Conservation (phyloP, 495 filamentous ascomycete genomes). For the Symbiotaphrina buchneri region DNA sequence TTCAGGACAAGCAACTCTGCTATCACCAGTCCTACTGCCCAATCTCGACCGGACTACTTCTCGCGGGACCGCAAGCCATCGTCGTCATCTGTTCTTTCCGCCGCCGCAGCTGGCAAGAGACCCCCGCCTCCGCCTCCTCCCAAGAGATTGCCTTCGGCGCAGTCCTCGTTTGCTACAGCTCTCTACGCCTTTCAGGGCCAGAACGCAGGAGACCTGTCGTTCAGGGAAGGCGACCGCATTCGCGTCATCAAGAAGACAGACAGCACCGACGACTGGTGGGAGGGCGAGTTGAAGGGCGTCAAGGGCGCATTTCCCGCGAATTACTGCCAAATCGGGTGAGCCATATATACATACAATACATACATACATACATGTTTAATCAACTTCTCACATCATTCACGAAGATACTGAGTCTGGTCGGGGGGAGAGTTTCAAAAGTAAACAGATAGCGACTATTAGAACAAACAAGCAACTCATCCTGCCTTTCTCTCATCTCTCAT, state of each 20-base stretch:
- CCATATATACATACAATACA: too few relatives aligned
- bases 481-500: too few relatives aligned
- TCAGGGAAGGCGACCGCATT: slow-evolving; percentile 70
- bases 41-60: slow-evolving; percentile 1
- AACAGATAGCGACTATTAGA: too few relatives aligned
- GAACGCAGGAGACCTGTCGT: slow-evolving; percentile 50
- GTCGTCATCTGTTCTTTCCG: not conserved
- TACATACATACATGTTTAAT: too few relatives aligned
- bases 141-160: slow-evolving; percentile 8
- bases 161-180: slow-evolving; percentile 41
- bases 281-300: slow-evolving; percentile 55
- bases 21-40: not conserved
- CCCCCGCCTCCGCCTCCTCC: slow-evolving; percentile 13
- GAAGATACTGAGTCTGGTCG: too few relatives aligned
- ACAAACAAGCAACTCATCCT: too few relatives aligned
- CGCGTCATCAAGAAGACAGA: slow-evolving; percentile 63
- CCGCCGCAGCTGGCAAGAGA: slow-evolving; percentile 8
- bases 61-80: not conserved
- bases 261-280: slow-evolving; percentile 90
- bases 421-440: too few relatives aligned
- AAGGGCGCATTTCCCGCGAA: slow-evolving; percentile 80
- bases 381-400: too few relatives aligned
- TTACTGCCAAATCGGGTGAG: slow-evolving; percentile 32
- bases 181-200: slow-evolving; percentile 62
- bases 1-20: too few relatives aligned